Percentiles rank a stretch among this genome's conserved stretches.
Evolutionary conservation across 192 early-diverging fungal genomes (phyloP).

Genomic region (Coemansia erecta): DNA sequence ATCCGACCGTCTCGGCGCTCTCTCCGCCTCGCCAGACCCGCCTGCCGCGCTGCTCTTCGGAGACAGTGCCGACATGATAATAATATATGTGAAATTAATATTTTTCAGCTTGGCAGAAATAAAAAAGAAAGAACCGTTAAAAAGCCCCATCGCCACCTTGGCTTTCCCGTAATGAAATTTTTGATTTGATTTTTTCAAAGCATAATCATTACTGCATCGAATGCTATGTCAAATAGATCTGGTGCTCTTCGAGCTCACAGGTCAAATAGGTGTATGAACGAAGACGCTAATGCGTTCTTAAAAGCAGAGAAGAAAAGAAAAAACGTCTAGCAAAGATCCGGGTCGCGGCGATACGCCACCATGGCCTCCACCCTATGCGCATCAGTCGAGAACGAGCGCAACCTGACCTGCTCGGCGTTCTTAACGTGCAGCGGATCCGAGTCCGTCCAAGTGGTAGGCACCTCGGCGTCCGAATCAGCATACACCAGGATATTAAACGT

Average conservation of each 20-base stretch:
- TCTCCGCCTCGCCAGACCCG: too few relatives aligned
- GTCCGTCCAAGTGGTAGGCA: constrained; percentile 84
- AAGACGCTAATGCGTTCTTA: background rate
- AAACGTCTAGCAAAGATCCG: constrained; percentile 49
- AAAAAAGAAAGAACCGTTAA: constrained; percentile 3
- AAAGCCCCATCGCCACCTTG: too few relatives aligned
- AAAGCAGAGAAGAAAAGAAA: too few relatives aligned
- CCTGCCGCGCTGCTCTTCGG: too few relatives aligned
- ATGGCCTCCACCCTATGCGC: constrained; percentile 81
- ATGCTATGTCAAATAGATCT: too few relatives aligned
- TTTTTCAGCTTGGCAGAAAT: background rate
- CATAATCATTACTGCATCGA: too few relatives aligned
- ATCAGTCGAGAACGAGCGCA: constrained; percentile 81
- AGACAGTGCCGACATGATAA: background rate
- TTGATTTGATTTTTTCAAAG: too few relatives aligned
- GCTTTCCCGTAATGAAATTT: too few relatives aligned
- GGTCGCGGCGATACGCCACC: constrained; percentile 77
- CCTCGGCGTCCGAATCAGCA: constrained; percentile 80
- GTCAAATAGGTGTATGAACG: too few relatives aligned
- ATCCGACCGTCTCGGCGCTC: too few relatives aligned
- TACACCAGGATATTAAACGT: constrained; percentile 92
- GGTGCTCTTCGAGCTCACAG: too few relatives aligned
- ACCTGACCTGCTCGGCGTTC: constrained; percentile 80
- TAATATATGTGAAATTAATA: too few relatives aligned
- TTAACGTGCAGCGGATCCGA: constrained; percentile 75